Base-by-base conservation (phyloP, 352 stramenopile species). In the Globisporangium splendens region DNA sequence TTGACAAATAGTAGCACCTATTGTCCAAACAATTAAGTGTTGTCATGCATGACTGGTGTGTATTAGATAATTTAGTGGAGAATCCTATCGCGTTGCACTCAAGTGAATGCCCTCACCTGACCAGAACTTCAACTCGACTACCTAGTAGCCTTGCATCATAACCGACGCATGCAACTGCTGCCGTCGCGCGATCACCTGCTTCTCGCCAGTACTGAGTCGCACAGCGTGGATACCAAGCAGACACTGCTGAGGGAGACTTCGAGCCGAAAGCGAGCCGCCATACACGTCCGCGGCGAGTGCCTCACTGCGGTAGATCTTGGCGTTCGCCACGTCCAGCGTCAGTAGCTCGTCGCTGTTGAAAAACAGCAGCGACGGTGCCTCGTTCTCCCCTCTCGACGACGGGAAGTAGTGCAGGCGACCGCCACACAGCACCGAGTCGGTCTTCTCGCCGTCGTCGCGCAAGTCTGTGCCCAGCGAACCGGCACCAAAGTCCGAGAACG, bases 271-370 rank as follows among this genome's bases (percentile, higher is more conserved):
- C 18, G 72, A 81, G n/a, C 79, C 79, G 0, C 73, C 46, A 42
- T 84, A 88, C 22, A 84, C 59, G 47, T 72, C 63, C 20, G 79
- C 81, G 11, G 72, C 56, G 18, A 69, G 69, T 7, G 81, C 73
- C n/a, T 74, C 68, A 12, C 68, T 77, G 46, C 79, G 83, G 44
- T 76, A 87, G 22, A 88, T 56, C 13, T 56, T 41, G 41, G 81
- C 65, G n/a, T 77, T 75, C 8, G 74, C 70, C 0, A 68, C 69
- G 48, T 75, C 47, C 50, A 79, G 73, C 47, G 67, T 24, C 24
- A 86, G 35, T 47, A 91, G 79, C 46, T 76, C 65, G 61, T 91
- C 79, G 53, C 77, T 86, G 61, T 88, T 89, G 46, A 89, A 65
- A 66, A 88, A 91, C 24, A 89, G 56, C 53, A 73, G 51, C 22